Percentiles rank a stretch among this genome's conserved stretches.
These are phyloP conservation scores for Diplocarpon mali DNA, from an alignment of 2,329 filamentous ascomycete species.

Conservation along the genomic window DNA sequence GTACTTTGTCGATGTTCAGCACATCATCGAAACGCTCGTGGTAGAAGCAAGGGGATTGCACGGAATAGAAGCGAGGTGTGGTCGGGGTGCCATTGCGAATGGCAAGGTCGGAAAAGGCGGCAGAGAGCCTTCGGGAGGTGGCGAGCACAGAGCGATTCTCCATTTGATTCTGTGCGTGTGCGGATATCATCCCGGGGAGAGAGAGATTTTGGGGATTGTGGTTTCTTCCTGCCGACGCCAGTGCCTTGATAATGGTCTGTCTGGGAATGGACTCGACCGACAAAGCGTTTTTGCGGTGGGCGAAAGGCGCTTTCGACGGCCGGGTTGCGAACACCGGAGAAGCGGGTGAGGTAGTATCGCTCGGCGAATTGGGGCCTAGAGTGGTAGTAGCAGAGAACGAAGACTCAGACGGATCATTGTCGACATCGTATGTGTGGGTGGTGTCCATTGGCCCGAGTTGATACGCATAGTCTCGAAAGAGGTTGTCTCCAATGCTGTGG, in stretches of 20 bases:
- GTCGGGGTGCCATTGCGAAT: slow-evolving; percentile 23
- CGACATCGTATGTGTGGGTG: slow-evolving; percentile 22
- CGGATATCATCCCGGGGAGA: slow-evolving; percentile 43
- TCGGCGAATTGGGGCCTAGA: slow-evolving; percentile 21
- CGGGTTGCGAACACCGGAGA: slow-evolving; percentile 20
- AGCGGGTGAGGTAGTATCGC: slow-evolving; percentile 17
- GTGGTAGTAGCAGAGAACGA: slow-evolving; percentile 23
- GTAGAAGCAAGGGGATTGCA: slow-evolving; percentile 94
- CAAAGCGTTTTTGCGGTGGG: slow-evolving; percentile 25
- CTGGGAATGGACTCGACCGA: slow-evolving; percentile 44
- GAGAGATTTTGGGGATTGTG: slow-evolving; percentile 42
- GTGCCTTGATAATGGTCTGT: slow-evolving; percentile 73
- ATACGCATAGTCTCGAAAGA: slow-evolving; percentile 33
- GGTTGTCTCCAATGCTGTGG: slow-evolving; percentile 28
- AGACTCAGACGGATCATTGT: slow-evolving; percentile 22
- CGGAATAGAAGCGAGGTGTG: slow-evolving; percentile 45
- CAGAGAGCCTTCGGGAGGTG: slow-evolving; percentile 48
- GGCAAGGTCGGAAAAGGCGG: slow-evolving; percentile 42
- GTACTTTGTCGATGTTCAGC: slow-evolving; percentile 85
- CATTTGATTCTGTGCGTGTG: slow-evolving; percentile 30
- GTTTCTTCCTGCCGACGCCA: slow-evolving; percentile 55
- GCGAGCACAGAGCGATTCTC: slow-evolving; percentile 23
- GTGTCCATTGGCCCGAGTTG: slow-evolving; percentile 33
- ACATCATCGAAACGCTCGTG: slow-evolving; percentile 95
- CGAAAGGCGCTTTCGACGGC: slow-evolving; percentile 13